These are phyloP conservation scores for Globisporangium recalcitrans DNA, from an alignment of 352 stramenopile genomes.

Conservation along the genomic window DNA sequence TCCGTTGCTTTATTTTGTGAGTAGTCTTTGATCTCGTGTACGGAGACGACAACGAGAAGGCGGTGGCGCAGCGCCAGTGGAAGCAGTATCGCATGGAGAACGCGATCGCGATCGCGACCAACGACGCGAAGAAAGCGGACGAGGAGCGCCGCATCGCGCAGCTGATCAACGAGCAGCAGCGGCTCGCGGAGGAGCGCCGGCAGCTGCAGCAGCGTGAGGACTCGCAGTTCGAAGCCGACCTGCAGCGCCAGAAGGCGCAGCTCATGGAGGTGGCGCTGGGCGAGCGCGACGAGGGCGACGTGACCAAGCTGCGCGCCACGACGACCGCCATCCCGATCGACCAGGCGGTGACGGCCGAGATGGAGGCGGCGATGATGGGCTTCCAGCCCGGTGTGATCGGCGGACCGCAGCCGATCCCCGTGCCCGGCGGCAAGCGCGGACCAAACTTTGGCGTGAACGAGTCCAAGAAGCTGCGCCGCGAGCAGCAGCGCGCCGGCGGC, in stretches of 20 bases:
- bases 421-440: conserved; percentile 74
- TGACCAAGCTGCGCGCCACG: conserved; percentile 62
- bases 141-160: conserved; percentile 84
- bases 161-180: conserved; percentile 78
- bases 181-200: conserved; percentile 68
- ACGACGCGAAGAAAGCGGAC: conserved; percentile 82
- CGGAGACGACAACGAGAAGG: conserved; percentile 66
- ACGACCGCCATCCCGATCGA: conserved; percentile 84
- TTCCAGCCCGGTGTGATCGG: conserved; percentile 74
- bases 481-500: conserved; percentile 75
- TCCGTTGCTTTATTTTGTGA: conserved; percentile 6
- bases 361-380: conserved; percentile 87
- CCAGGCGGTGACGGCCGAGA: conserved; percentile 81
- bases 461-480: conserved; percentile 68
- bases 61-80: conserved; percentile 73
- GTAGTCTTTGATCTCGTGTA: conserved; percentile 85
- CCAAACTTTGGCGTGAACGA: conserved; percentile 76
- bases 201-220: conserved; percentile 77
- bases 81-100: conserved; percentile 84
- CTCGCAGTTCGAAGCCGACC: conserved; percentile 72
- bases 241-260: conserved; percentile 77
- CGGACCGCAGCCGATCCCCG: conserved; percentile 66
- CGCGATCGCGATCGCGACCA: conserved; percentile 75
- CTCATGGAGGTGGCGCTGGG: conserved; percentile 83
- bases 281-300: conserved; percentile 75